Base-by-base conservation (phyloP, 1,139 yeast genomes). In the Magnusiomyces sp. region DNA sequence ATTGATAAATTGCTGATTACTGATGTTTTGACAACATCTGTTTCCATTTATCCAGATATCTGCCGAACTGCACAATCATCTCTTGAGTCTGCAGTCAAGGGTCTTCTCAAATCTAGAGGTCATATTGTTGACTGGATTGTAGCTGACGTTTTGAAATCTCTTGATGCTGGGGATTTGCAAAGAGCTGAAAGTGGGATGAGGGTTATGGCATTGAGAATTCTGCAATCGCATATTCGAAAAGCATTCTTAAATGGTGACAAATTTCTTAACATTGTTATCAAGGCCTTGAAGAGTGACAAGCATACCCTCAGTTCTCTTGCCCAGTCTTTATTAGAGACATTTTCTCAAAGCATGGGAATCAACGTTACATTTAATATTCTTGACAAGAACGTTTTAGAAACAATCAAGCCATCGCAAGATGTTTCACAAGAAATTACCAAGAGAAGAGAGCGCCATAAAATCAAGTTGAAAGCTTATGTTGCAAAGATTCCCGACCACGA, bases 1-100 rank as follows among this genome's bases (percentile, higher is more conserved):
- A 65, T 84, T 23, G 97, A 92, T 58, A 77, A 73, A 50, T 53
- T 71, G 1, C 67, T 94, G 44, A 66, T 94, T 40, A 75, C 73
- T 48, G 95, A 89, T 63, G 74, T 89, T n/a, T 80, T 85, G 7
- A 68, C 71, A 29, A 66, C 86, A 32, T 74, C 92, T 0, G 75
- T 84, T 7, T 87, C 96, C 0, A 73, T 83, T 0, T 92, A 88
- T 59, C 72, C 83, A 0, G 81, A 80, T 13, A 78, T 87, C 27
- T 75, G 90, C 1, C 72, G 76, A 11, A 78, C 83, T 23, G 95
- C 97, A 0, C 90, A 85, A 53, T 68, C 77, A 0, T 76, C 87
- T 1, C 68, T 92, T 51, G 75, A 80, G 3, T 83, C 84, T 42
- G 79, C 88, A 1, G 77, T 87, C 75, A 83, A 81, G 58, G 80